Evolutionary conservation across 805 yeast species (phyloP).

Genomic region (Saturnispora diversa): DNA sequence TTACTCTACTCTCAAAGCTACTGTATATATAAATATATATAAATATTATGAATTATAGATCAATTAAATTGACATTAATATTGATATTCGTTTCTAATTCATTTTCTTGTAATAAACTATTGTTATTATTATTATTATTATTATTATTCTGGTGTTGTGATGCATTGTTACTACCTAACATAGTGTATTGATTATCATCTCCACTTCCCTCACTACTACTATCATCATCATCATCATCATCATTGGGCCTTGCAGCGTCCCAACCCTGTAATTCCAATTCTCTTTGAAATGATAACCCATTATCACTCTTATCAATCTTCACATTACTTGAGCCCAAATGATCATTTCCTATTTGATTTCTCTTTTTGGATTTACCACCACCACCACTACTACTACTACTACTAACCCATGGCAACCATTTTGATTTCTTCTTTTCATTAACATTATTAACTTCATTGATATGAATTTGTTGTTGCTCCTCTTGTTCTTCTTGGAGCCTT

Average conservation of each 20-base stretch:
- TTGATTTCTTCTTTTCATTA: not conserved
- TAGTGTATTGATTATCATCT: slow-evolving; percentile 1
- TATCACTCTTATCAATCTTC: slow-evolving; percentile 12
- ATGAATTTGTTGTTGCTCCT: too few species aligned
- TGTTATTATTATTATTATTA: not conserved
- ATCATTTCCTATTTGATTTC: not conserved
- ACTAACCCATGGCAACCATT: not conserved
- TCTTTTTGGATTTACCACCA: not conserved
- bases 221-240: slow-evolving; percentile 1
- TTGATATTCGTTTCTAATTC: too few species aligned
- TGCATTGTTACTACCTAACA: not conserved
- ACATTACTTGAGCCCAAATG: not conserved
- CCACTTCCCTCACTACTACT: slow-evolving; percentile 5
- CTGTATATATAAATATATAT: not conserved
- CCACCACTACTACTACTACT: not conserved
- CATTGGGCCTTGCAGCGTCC: not conserved
- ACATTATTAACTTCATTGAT: not conserved
- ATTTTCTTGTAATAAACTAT: not conserved
- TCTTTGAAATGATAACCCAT: not conserved
- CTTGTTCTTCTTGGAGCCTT: not conserved
- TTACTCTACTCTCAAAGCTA: not conserved
- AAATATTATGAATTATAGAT: slow-evolving; percentile 5
- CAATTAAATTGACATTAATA: slow-evolving; percentile 5
- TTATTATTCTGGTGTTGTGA: slow-evolving; percentile 1
- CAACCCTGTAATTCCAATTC: not conserved